Conservation (phyloP, 2,329 filamentous ascomycete species). For the Cladophialophora psammophila region DNA sequence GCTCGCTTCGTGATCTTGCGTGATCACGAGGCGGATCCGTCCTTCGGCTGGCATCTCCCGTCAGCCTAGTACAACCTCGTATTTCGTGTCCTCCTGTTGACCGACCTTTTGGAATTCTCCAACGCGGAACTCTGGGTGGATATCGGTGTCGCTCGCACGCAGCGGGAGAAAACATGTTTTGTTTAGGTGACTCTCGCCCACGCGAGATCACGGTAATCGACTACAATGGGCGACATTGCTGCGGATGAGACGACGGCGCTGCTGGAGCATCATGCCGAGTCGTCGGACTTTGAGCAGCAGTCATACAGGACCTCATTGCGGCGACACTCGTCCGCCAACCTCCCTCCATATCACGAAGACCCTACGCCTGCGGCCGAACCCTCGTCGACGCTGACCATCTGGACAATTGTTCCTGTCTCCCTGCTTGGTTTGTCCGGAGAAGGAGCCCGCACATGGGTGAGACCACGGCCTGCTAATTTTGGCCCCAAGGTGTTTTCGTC, state of each 20-base stretch:
- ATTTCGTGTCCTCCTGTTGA: neutral
- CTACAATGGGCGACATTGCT: constrained; percentile 6
- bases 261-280: neutral
- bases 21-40: constrained; percentile 9
- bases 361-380: neutral
- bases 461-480: neutral
- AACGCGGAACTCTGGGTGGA: neutral
- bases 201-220: neutral
- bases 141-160: neutral
- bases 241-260: constrained; percentile 23
- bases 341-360: constrained; percentile 17
- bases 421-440: constrained; percentile 15
- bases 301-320: constrained; percentile 9
- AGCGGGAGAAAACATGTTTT: neutral
- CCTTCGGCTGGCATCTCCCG: neutral
- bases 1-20: constrained; percentile 9
- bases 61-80: neutral
- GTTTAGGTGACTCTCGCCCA: neutral
- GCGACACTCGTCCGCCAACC: constrained; percentile 17
- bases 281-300: constrained; percentile 1
- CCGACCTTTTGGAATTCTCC: neutral
- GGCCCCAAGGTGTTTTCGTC: constrained; percentile 65
- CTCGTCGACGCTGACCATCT: constrained; percentile 23
- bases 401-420: constrained; percentile 27
- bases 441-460: neutral